Evolutionary conservation across 352 stramenopile species (phyloP).

Genomic region (Pythium myriotylum): DNA sequence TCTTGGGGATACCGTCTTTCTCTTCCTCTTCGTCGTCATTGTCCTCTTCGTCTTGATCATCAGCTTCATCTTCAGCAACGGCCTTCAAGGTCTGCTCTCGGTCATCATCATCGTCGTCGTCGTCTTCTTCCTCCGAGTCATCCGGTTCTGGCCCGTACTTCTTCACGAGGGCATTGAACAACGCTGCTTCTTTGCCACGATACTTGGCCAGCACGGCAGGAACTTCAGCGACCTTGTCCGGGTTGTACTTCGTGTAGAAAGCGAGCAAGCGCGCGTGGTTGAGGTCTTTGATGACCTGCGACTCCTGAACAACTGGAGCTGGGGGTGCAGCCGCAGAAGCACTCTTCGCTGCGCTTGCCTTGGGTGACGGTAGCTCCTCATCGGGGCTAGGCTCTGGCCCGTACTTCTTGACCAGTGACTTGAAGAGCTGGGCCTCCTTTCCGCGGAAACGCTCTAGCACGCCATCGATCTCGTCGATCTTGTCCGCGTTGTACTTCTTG

Average conservation of each 20-base stretch:
- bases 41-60: conserved; percentile 44
- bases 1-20: conserved; percentile 46
- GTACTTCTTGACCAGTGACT: conserved; percentile 82
- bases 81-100: conserved; percentile 25
- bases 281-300: conserved; percentile 42
- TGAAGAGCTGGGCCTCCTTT: conserved; percentile 74
- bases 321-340: background rate
- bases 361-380: conserved; percentile 39
- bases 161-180: conserved; percentile 82
- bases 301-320: conserved; percentile 23
- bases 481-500: conserved; percentile 83
- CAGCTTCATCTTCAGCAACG: conserved; percentile 15
- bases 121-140: conserved; percentile 71
- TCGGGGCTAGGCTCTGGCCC: conserved; percentile 63
- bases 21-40: conserved; percentile 45
- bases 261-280: conserved; percentile 66
- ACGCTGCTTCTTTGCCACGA: conserved; percentile 77
- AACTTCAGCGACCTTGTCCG: conserved; percentile 75
- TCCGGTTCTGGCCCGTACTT: conserved; percentile 85
- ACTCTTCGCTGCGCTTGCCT: conserved; percentile 23
- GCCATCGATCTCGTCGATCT: conserved; percentile 82
- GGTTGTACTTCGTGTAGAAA: conserved; percentile 88
- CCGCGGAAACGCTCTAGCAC: conserved; percentile 82
- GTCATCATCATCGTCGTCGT: conserved; percentile 61
- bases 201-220: conserved; percentile 70